Percentiles rank a stretch among this genome's conserved stretches.
Conservation (phyloP, 169 alveolate species). For the Eimeria acervulina region DNA sequence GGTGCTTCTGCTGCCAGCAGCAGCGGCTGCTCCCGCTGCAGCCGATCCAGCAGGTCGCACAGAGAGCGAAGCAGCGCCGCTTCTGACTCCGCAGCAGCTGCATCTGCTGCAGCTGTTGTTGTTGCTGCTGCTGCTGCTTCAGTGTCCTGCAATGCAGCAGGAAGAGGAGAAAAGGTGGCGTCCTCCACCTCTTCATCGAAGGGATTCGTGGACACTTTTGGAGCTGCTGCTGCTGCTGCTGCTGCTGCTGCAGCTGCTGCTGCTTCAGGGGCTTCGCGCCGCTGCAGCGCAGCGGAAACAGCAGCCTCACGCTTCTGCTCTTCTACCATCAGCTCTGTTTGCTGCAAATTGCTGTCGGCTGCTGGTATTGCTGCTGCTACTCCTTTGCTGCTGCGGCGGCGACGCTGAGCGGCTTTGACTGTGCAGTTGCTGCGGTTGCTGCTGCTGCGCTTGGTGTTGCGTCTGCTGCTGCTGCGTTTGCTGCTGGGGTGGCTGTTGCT, state of each 20-base stretch:
- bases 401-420: neutral
- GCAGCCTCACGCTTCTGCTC: neutral
- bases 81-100: neutral
- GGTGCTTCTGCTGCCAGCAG: neutral
- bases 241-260: constrained; percentile 17
- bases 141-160: no score
- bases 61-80: neutral
- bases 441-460: no score
- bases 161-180: neutral
- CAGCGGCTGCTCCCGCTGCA: constrained; percentile 29
- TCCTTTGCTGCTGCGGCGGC: neutral
- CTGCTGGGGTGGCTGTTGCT: neutral
- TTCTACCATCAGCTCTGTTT: neutral
- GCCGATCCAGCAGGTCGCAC: neutral
- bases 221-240: neutral
- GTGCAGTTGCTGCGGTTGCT: neutral
- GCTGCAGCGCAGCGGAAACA: neutral
- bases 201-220: neutral
- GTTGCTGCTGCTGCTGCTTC: no score
- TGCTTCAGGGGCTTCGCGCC: no score
- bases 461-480: no score
- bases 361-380: neutral
- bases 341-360: neutral
- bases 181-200: constrained; percentile 20
- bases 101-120: no score